Conservation (phyloP, 306 rosid genomes). For the Cucurbita pepo region DNA sequence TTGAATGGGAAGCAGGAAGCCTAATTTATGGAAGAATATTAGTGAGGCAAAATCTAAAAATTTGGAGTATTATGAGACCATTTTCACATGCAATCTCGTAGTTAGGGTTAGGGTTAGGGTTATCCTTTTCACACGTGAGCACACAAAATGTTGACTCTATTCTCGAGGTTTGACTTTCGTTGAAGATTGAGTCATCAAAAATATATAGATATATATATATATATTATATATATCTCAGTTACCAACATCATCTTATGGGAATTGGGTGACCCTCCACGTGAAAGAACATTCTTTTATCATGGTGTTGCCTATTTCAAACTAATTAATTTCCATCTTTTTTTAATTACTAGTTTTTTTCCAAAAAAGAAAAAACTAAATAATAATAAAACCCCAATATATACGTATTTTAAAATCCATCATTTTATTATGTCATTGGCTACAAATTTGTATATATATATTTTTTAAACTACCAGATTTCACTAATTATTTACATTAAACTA, state of each 20-base stretch:
- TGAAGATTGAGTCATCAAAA: background rate
- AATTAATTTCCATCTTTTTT: background rate
- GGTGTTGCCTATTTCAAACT: background rate
- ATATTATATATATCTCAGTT: background rate
- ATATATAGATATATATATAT: too few species aligned
- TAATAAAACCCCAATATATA: too few species aligned
- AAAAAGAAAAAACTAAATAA: too few species aligned
- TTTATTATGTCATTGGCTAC: background rate
- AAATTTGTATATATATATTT: too few species aligned
- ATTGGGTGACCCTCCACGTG: slow-evolving; percentile 2
- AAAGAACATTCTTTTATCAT: slow-evolving; percentile 4
- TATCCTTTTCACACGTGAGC: background rate
- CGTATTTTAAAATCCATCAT: background rate
- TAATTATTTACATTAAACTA: background rate
- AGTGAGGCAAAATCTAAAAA: background rate
- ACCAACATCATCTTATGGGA: background rate
- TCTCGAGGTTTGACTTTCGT: slow-evolving; percentile 3
- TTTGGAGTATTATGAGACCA: background rate
- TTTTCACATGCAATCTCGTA: slow-evolving; percentile 3
- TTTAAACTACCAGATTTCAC: background rate
- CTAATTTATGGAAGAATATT: background rate
- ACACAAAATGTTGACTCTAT: background rate
- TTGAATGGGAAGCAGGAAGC: background rate
- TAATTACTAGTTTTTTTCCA: too few species aligned
- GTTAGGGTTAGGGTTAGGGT: background rate